These are phyloP conservation scores for Geotrichum klebahnii DNA, from an alignment of 1,139 yeast genomes.

Conservation along the genomic window DNA sequence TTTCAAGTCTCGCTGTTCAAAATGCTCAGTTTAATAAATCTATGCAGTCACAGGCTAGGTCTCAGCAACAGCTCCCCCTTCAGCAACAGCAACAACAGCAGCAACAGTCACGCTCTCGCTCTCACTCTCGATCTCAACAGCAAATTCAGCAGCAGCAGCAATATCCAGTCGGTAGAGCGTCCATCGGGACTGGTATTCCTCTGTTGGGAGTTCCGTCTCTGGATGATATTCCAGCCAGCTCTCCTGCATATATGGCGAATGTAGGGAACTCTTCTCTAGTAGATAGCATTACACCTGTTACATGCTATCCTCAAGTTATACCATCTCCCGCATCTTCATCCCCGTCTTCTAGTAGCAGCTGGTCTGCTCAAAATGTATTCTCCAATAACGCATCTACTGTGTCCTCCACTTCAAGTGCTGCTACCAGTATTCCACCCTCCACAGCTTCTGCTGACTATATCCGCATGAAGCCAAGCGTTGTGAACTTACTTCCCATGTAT, in stretches of 20 bases:
- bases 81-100: background rate
- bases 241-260: background rate
- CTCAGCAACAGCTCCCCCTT: background rate
- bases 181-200: no score
- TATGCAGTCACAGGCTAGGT: background rate
- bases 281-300: background rate
- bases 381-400: background rate
- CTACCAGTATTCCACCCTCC: background rate
- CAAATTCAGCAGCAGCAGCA: no score
- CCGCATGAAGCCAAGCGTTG: slow-evolving; percentile 24
- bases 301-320: background rate
- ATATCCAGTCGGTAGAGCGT: no score
- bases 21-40: background rate
- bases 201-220: slow-evolving; percentile 11
- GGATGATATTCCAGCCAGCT: background rate
- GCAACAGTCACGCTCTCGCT: no score
- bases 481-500: slow-evolving; percentile 22
- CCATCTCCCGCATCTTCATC: slow-evolving; percentile 2
- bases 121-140: no score
- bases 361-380: background rate
- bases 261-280: background rate
- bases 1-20: background rate
- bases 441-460: slow-evolving; percentile 14
- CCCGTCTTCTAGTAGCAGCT: slow-evolving; percentile 8
- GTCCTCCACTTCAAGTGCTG: background rate